phyloP scores from a whole-genome alignment of 2,329 filamentous ascomycete species.

The Phyllosticta citriasiana region DNA sequence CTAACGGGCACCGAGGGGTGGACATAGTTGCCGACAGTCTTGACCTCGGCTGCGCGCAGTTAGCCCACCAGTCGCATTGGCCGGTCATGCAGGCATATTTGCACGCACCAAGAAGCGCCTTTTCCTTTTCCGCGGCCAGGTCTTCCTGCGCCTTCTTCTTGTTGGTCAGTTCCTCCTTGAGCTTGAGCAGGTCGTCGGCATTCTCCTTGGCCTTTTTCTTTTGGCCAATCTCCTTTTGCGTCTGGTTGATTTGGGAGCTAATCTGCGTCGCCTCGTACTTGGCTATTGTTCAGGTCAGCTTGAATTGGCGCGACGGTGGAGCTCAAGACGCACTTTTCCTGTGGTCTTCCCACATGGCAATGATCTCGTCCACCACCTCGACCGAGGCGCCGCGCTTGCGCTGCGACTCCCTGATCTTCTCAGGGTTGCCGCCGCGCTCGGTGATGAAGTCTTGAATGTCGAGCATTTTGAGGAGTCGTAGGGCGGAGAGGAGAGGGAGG shows the following conservation, averaged over 20 bases:
- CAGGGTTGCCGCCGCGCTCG: constrained; percentile 83
- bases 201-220: constrained; percentile 96
- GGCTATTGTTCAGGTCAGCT: constrained; percentile 32
- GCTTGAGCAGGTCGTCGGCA: constrained; percentile 64
- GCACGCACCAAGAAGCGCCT: constrained; percentile 46
- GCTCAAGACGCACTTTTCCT: constrained; percentile 50
- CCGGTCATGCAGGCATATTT: neutral
- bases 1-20: constrained; percentile 78
- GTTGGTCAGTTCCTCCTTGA: constrained; percentile 69
- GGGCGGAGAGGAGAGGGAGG: neutral
- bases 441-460: constrained; percentile 45
- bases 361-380: constrained; percentile 82
- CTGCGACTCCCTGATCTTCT: constrained; percentile 87
- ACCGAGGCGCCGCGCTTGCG: constrained; percentile 69
- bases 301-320: neutral
- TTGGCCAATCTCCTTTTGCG: constrained; percentile 79
- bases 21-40: constrained; percentile 82
- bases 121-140: constrained; percentile 64
- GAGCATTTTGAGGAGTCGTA: constrained; percentile 21
- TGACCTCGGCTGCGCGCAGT: constrained; percentile 50
- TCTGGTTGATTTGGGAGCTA: constrained; percentile 73
- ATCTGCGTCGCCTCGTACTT: constrained; percentile 73
- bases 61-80: neutral
- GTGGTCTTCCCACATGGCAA: constrained; percentile 77
- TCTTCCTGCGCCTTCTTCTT: constrained; percentile 74